Base-by-base conservation (phyloP, 306 rosid species). In the Prosopis cineraria region DNA sequence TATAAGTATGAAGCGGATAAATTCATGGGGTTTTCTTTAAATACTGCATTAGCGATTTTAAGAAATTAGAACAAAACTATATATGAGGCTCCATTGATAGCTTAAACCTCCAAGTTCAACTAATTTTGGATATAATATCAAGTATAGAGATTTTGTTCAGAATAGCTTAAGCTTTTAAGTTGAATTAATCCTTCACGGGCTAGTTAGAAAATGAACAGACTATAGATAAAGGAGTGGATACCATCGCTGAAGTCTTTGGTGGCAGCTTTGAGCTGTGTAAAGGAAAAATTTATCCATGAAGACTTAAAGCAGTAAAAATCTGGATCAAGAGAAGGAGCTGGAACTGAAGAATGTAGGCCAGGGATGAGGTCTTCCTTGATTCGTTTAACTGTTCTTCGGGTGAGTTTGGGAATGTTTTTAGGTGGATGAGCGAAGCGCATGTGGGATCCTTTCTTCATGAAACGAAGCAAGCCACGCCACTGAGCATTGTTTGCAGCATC, bases 161-260 rank as follows among this genome's bases (percentile, higher is more conserved):
- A 16, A 17, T 62, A 62, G 22, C 39, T 29, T 30, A 14, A 60
- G 39, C 5, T 31, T 30, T 29, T 27, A 27, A 33, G 5, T 62
- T 31, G 12, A 62, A 62, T 9, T 62, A 11, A 19, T 62, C 41
- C 68, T 7, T 30, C 41, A 14, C 68, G n/a, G n/a, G n/a, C n/a
- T n/a, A 2, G n/a, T 8, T 6, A 31, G 33, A 27, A 75, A 64
- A 11, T 55, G 30, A 68, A 39, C 13, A 66, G 55, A 6, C 47
- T 27, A 25, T 34, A 27, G 41, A 45, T 58, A 50, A 83, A n/a
- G 29, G 70, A 14, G 29, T 25, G 41, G 84, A 79, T 70, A 95
- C 99, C 97, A 36, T 66, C 80, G 85, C 93, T 88, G 77, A 93
- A 95, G 86, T 95, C 76, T 82, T 87, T n/a, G 79, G 93, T 90